Evolutionary conservation across 306 rosid genomes (phyloP).

Genomic region (Lupinus albus): DNA sequence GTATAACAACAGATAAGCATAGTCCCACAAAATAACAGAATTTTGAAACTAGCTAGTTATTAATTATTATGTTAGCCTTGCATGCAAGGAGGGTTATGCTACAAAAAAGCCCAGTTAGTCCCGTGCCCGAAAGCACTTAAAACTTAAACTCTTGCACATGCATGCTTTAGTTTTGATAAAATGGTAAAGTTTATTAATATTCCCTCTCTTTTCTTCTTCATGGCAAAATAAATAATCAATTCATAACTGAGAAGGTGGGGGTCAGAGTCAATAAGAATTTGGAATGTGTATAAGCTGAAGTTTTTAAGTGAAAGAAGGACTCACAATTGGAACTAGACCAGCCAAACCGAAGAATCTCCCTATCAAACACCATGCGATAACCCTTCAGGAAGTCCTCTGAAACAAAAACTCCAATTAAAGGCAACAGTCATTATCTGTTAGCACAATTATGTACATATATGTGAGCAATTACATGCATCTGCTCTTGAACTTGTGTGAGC

Average conservation of each 20-base stretch:
- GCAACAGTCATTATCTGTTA: slow-evolving; percentile 13
- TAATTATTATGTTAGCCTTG: background rate
- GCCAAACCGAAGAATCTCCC: slow-evolving; percentile 59
- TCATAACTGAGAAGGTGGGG: slow-evolving; percentile 3
- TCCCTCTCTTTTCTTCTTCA: background rate
- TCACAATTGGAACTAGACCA: slow-evolving; percentile 73
- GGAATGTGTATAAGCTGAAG: background rate
- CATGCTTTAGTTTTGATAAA: background rate
- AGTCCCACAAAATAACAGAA: background rate
- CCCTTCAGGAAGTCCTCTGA: slow-evolving; percentile 67
- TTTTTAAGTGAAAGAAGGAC: slow-evolving; percentile 28
- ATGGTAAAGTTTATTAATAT: background rate
- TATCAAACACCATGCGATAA: slow-evolving; percentile 60
- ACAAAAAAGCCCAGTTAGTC: background rate
- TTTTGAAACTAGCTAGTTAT: background rate
- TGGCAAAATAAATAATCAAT: background rate
- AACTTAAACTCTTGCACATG: background rate
- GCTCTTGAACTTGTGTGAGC: background rate
- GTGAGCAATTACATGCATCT: slow-evolving; percentile 26
- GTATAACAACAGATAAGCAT: background rate
- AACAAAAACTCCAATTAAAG: slow-evolving; percentile 36
- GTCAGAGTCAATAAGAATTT: background rate
- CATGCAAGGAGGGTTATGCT: background rate
- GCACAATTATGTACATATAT: background rate
- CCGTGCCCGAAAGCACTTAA: background rate